Percentiles rank a stretch among this genome's conserved stretches.
phyloP scores from a whole-genome alignment of 2,329 filamentous ascomycete species.

The Trichoderma sp. region DNA sequence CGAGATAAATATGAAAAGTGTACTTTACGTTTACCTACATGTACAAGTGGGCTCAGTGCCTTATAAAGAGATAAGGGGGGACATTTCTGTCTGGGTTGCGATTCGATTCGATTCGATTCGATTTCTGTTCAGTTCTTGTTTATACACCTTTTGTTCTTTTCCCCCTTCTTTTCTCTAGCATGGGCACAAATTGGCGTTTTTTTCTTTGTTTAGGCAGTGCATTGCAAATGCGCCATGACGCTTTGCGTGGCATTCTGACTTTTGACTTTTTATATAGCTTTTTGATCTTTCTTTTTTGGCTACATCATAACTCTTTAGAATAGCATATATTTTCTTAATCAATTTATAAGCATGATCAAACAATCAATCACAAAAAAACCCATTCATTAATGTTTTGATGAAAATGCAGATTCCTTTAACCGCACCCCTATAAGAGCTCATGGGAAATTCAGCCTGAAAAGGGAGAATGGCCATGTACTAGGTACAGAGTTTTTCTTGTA shows the following conservation, averaged over 20 bases:
- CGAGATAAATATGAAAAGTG: background rate
- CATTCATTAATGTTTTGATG: background rate
- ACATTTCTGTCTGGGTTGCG: background rate
- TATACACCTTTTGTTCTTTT: background rate
- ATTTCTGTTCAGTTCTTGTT: slow-evolving; percentile 9
- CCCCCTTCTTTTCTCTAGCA: background rate
- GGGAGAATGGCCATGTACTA: background rate
- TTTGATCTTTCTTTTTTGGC: background rate
- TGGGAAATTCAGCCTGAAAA: background rate
- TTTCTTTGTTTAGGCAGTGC: background rate
- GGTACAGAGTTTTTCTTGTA: background rate
- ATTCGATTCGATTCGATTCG: background rate
- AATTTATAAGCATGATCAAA: background rate
- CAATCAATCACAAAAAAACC: background rate
- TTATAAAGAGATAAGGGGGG: background rate
- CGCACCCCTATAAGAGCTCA: background rate
- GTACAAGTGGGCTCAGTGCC: slow-evolving; percentile 17
- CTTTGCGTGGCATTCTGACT: background rate
- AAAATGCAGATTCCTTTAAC: background rate
- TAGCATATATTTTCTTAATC: background rate
- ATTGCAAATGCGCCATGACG: background rate
- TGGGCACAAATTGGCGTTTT: slow-evolving; percentile 2
- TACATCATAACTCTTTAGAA: background rate
- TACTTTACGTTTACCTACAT: background rate
- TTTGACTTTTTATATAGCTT: background rate